Percentiles rank a stretch among this genome's conserved stretches.
These are phyloP conservation scores for Mycogone perniciosa DNA, from an alignment of 2,329 filamentous ascomycete genomes.

Conservation along the genomic window DNA sequence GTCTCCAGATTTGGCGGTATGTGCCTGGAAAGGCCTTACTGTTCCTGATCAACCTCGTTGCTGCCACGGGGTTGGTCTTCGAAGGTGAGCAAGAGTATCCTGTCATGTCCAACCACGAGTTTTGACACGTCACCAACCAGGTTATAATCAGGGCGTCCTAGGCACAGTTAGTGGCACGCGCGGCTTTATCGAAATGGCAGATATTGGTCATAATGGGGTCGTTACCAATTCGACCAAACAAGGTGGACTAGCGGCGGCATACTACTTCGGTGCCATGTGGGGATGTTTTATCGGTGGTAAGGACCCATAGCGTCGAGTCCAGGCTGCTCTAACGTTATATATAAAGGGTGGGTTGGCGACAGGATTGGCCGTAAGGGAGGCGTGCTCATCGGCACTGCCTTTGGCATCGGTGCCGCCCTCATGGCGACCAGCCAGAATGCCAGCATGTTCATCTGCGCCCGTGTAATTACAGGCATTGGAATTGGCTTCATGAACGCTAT, in stretches of 20 bases:
- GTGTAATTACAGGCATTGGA: constrained; percentile 46
- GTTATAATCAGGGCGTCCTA: constrained; percentile 51
- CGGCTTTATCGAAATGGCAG: constrained; percentile 35
- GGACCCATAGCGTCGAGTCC: neutral
- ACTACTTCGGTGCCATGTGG: constrained; percentile 45
- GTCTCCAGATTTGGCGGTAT: constrained; percentile 16
- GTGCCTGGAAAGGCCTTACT: constrained; percentile 19
- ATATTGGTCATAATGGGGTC: constrained; percentile 40
- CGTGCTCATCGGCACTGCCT: constrained; percentile 39
- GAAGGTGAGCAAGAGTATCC: constrained; percentile 12
- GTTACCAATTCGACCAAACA: constrained; percentile 43
- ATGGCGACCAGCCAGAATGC: constrained; percentile 39
- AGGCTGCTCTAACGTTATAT: neutral
- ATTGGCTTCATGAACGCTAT: constrained; percentile 46
- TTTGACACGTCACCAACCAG: constrained; percentile 21
- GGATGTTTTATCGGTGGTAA: constrained; percentile 41
- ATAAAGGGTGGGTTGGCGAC: constrained; percentile 40
- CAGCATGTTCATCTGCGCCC: constrained; percentile 42
- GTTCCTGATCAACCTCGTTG: constrained; percentile 17
- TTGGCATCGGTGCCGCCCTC: constrained; percentile 43
- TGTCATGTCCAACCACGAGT: neutral
- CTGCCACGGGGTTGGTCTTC: constrained; percentile 19
- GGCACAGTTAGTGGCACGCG: constrained; percentile 41
- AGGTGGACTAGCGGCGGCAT: constrained; percentile 46
- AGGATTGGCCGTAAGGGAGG: constrained; percentile 42